Evolutionary conservation across 805 yeast species (phyloP).

Genomic region (Ascoidea rubescens): DNA sequence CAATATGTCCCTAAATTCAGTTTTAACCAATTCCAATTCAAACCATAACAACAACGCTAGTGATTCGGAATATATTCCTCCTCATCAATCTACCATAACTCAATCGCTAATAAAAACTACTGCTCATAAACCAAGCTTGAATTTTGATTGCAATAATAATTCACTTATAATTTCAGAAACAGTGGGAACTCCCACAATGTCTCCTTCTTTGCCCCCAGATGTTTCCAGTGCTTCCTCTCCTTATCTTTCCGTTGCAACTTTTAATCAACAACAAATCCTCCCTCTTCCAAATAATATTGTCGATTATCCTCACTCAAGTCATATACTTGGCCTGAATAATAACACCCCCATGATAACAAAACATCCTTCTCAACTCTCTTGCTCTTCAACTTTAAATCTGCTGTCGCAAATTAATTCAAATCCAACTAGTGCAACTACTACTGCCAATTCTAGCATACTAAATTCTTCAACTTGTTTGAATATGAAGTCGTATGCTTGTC

Average conservation of each 20-base stretch:
- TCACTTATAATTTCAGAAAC: neutral
- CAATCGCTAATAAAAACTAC: slow-evolving; percentile 2
- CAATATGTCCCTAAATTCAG: neutral
- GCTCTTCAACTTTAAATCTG: neutral
- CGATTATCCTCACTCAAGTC: neutral
- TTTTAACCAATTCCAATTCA: neutral
- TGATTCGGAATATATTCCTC: neutral
- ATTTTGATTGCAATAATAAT: too few species aligned
- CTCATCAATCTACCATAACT: neutral
- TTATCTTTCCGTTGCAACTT: neutral
- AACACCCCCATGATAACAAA: neutral
- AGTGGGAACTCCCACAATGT: neutral
- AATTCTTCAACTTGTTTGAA: neutral
- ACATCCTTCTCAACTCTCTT: neutral
- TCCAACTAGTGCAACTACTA: neutral
- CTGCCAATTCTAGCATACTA: neutral
- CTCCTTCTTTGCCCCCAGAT: neutral
- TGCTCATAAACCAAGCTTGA: neutral
- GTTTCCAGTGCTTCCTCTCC: neutral
- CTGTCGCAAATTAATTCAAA: neutral
- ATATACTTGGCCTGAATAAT: neutral
- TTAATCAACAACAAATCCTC: too few species aligned
- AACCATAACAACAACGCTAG: neutral
- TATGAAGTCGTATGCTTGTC: neutral
- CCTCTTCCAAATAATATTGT: neutral